phyloP scores from a whole-genome alignment of 495 filamentous ascomycete species.

The Parathielavia appendiculata region DNA sequence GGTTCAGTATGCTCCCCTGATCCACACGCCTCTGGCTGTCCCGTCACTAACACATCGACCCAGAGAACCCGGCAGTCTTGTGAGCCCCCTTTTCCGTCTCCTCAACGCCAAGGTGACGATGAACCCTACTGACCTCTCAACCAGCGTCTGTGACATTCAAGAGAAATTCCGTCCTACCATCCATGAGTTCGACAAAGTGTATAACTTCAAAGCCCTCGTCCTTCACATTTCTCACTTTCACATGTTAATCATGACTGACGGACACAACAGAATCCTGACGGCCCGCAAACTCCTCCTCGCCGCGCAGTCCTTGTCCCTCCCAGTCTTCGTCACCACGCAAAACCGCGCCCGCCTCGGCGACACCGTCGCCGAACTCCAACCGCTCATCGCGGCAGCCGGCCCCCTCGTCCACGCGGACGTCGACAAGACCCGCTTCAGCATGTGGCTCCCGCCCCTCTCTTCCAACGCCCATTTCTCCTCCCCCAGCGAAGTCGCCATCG shows the following conservation, averaged over 20 bases:
- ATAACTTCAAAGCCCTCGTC: constrained; percentile 19
- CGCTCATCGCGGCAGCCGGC: constrained; percentile 28
- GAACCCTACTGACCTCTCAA: background rate
- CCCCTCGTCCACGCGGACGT: constrained; percentile 47
- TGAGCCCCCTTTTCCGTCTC: constrained; percentile 32
- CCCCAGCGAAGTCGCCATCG: constrained; percentile 50
- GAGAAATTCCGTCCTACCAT: constrained; percentile 84
- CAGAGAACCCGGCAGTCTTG: constrained; percentile 68
- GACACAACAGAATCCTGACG: constrained; percentile 43
- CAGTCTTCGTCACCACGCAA: constrained; percentile 82
- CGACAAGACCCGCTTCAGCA: constrained; percentile 89
- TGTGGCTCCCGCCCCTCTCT: constrained; percentile 55
- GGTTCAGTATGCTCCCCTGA: constrained; percentile 36
- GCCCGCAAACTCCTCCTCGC: constrained; percentile 51
- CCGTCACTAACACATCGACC: constrained; percentile 13
- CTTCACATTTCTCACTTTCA: background rate
- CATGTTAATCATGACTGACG: constrained; percentile 1
- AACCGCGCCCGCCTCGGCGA: constrained; percentile 66
- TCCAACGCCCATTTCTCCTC: constrained; percentile 26
- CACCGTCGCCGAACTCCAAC: constrained; percentile 63
- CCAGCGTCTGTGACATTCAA: constrained; percentile 91
- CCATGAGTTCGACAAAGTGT: constrained; percentile 77
- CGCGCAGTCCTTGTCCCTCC: constrained; percentile 61
- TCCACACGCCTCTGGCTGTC: background rate
- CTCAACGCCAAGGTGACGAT: background rate